Evolutionary conservation across 805 yeast species (phyloP).

Genomic region (Ogataea ganodermae): DNA sequence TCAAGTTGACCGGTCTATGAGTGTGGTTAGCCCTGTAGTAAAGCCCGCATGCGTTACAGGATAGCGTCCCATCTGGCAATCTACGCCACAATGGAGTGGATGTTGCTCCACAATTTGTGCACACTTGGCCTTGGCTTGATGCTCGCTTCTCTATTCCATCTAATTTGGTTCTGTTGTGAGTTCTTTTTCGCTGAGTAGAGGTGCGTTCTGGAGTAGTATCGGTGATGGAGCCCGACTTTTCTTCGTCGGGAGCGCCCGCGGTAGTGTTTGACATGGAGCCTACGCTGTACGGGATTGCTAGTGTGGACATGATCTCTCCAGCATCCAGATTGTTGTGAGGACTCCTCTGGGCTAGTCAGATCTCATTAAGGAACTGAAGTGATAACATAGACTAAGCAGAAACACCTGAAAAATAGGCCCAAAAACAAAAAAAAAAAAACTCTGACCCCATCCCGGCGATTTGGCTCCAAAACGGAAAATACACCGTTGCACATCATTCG

Average conservation of each 20-base stretch:
- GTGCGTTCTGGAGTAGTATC: not conserved
- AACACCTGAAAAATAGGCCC: not conserved
- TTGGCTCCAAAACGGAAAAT: not conserved
- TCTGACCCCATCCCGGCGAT: not conserved
- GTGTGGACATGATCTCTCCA: slow-evolving; percentile 1
- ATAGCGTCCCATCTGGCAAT: slow-evolving; percentile 55
- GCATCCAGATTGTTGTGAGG: not conserved
- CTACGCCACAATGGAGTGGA: slow-evolving; percentile 63
- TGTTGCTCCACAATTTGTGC: slow-evolving; percentile 57
- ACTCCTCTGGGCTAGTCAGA: not conserved
- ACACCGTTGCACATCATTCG: not conserved
- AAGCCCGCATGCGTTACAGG: slow-evolving; percentile 63
- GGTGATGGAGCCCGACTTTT: not conserved
- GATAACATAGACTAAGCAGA: not conserved
- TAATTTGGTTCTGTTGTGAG: slow-evolving; percentile 8
- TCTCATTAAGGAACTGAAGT: not conserved
- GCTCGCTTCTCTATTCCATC: not conserved
- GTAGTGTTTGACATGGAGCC: slow-evolving; percentile 1
- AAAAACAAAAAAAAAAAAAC: not conserved
- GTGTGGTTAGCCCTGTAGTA: slow-evolving; percentile 59
- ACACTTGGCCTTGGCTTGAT: slow-evolving; percentile 35
- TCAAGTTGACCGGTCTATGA: slow-evolving; percentile 65
- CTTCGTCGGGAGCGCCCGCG: not conserved
- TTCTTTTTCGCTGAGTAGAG: slow-evolving; percentile 3
- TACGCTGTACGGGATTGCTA: slow-evolving; percentile 4